Evolutionary conservation across 2,329 filamentous ascomycete genomes (phyloP).

Genomic region (Paecilomyces sp.): DNA sequence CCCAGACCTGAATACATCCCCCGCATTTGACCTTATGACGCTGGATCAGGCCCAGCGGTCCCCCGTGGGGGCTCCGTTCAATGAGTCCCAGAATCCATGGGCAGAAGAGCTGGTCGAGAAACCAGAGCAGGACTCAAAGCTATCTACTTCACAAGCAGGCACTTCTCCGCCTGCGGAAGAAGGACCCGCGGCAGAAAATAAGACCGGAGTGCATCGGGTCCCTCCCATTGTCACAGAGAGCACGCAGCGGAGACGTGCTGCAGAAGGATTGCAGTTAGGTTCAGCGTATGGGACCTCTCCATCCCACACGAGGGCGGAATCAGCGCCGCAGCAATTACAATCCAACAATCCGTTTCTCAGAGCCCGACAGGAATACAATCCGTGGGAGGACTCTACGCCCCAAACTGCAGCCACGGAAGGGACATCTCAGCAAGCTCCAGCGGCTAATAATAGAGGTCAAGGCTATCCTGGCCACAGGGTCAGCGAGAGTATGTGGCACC

Average conservation of each 20-base stretch:
- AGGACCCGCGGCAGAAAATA: conserved; percentile 2
- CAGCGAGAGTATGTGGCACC: conserved; percentile 23
- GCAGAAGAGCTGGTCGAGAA: conserved; percentile 20
- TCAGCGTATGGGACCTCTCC: conserved; percentile 8
- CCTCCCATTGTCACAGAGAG: conserved; percentile 16
- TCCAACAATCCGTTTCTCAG: conserved; percentile 36
- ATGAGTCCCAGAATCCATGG: conserved; percentile 23
- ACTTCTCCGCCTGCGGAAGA: not conserved
- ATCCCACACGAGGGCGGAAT: conserved; percentile 10
- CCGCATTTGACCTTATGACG: conserved; percentile 31
- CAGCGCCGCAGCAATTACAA: conserved; percentile 21
- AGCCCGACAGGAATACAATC: conserved; percentile 11
- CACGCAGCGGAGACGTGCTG: conserved; percentile 12
- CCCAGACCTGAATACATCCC: conserved; percentile 30
- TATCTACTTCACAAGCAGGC: not conserved
- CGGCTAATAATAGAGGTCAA: conserved; percentile 11
- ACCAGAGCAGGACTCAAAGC: conserved; percentile 6
- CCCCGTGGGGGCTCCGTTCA: conserved; percentile 21
- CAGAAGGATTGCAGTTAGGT: conserved; percentile 14
- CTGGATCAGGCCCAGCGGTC: conserved; percentile 30
- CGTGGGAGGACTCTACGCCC: conserved; percentile 5
- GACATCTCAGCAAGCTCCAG: conserved; percentile 11
- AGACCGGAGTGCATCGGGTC: conserved; percentile 7
- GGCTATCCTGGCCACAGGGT: conserved; percentile 18
- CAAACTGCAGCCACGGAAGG: not conserved